Evolutionary conservation across 2,329 filamentous ascomycete genomes (phyloP).

Genomic region (Stachybotrys echinatus): DNA sequence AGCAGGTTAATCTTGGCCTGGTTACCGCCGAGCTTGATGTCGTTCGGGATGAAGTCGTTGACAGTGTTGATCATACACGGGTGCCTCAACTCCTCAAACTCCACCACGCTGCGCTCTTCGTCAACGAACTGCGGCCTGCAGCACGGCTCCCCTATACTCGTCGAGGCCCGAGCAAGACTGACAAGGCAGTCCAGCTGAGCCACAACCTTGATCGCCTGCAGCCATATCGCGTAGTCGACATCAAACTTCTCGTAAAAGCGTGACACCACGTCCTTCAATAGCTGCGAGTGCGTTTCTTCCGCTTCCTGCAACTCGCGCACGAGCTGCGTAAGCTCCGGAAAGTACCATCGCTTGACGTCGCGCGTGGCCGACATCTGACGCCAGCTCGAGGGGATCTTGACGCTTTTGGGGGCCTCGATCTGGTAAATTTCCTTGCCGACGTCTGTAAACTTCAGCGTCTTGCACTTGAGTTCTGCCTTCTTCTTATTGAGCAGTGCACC

Average conservation of each 20-base stretch:
- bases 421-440: conserved; percentile 98
- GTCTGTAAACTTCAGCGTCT: conserved; percentile 69
- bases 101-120: conserved; percentile 76
- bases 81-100: conserved; percentile 88
- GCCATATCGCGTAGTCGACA: conserved; percentile 77
- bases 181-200: conserved; percentile 93
- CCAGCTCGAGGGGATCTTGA: conserved; percentile 86
- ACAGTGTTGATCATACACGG: conserved; percentile 90
- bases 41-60: conserved; percentile 93
- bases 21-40: conserved; percentile 79
- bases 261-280: conserved; percentile 77
- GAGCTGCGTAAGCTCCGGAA: conserved; percentile 71
- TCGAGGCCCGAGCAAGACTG: conserved; percentile 84
- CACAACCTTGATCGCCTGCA: conserved; percentile 83
- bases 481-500: conserved; percentile 65
- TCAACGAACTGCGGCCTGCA: conserved; percentile 88
- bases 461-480: conserved; percentile 69
- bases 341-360: conserved; percentile 91
- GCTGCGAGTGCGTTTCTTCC: conserved; percentile 87
- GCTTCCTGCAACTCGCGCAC: conserved; percentile 89
- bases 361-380: conserved; percentile 94
- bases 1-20: conserved; percentile 81
- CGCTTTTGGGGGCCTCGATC: conserved; percentile 77
- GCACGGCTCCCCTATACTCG: conserved; percentile 75
- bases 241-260: conserved; percentile 88